A percentile compares a stretch with the other conserved stretches of the same genome.
Conservation (phyloP, 495 filamentous ascomycete genomes). For the Aspergillus baeticus region DNA sequence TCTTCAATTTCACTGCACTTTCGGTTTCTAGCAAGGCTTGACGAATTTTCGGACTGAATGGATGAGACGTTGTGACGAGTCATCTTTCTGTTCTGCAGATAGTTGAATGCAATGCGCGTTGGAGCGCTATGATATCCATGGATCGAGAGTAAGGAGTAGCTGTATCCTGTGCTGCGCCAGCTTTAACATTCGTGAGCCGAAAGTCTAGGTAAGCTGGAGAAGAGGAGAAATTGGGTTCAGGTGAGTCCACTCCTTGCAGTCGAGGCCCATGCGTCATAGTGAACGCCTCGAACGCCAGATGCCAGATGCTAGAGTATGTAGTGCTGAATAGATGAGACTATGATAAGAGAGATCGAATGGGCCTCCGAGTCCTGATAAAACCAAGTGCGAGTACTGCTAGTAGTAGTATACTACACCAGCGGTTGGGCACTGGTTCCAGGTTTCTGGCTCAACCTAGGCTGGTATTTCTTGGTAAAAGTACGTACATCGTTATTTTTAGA, state of each 20-base stretch:
- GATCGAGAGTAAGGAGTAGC: slow-evolving; percentile 8
- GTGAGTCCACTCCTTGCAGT: slow-evolving; percentile 3
- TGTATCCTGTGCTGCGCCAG: not conserved
- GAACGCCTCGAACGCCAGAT: not conserved
- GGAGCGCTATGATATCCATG: slow-evolving; percentile 2
- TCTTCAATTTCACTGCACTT: slow-evolving; percentile 9
- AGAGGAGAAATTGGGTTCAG: not conserved
- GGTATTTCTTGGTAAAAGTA: not conserved
- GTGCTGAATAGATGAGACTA: too few relatives aligned
- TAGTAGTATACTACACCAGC: not conserved
- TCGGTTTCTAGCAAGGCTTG: slow-evolving; percentile 10
- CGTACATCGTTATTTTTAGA: not conserved
- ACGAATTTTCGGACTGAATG: slow-evolving; percentile 27
- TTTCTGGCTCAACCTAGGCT: not conserved
- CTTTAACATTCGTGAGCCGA: not conserved
- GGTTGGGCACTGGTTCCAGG: not conserved
- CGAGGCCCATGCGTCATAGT: not conserved
- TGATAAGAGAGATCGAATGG: too few relatives aligned
- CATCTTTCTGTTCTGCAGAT: slow-evolving; percentile 7
- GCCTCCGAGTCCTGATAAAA: not conserved
- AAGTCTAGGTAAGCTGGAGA: too few relatives aligned
- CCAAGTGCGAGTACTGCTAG: too few relatives aligned
- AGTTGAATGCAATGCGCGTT: slow-evolving; percentile 14
- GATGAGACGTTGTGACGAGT: slow-evolving; percentile 27
- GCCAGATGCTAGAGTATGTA: too few relatives aligned